Evolutionary conservation across 306 rosid genomes (phyloP), one percentile per base, ranked within the genome.

Genomic region (Potentilla sterilis): DNA sequence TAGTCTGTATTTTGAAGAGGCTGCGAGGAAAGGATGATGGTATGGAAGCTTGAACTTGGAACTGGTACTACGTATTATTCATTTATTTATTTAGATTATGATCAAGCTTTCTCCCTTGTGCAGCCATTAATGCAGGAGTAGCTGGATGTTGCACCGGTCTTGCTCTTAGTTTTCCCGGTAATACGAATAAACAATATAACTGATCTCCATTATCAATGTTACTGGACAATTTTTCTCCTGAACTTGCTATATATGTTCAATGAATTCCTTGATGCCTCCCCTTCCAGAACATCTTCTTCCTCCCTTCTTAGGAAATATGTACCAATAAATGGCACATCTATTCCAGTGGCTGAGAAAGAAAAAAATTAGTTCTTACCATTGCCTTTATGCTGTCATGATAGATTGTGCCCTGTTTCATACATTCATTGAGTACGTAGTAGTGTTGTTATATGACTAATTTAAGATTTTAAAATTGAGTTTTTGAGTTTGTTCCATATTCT

Each of bases 121-220:
- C 83, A 95, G 98, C 89, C 80, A 90, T 95, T 76, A 92, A 95
- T 77, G 96, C 97, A 0, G 98, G 98, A 73, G 96, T 95, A 67
- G 98, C 98, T 73, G 98, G 98, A 74, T 95, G 98, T 84, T 95
- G 98, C 84, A 95, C 98, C 63, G 98, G 98, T 61, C 91, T 95
- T 65, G 97, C 96, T 82, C 91, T 95, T 74, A 95, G 98, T 82
- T 92, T 92, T 79, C 97, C 98, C 35, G 97, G 98, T 95, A 88
- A 13, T 12, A 47, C 43, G 16, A 28, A 8, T 16, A 41, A 38
- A 57, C 70, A 67, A 40, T 38, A n/a, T 40, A 14, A 37, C 13
- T 22, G 37, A 38, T 16, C 43, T 35, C 24, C 24, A 41, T 1
- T 41, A 15, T 64, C 24, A 62, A 14, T 62, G 67, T 34, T 18